A percentile compares a stretch with the other conserved stretches of the same genome.
Evolutionary conservation across 495 filamentous ascomycete species (phyloP).

Genomic region (Jackrogersella multiformis): DNA sequence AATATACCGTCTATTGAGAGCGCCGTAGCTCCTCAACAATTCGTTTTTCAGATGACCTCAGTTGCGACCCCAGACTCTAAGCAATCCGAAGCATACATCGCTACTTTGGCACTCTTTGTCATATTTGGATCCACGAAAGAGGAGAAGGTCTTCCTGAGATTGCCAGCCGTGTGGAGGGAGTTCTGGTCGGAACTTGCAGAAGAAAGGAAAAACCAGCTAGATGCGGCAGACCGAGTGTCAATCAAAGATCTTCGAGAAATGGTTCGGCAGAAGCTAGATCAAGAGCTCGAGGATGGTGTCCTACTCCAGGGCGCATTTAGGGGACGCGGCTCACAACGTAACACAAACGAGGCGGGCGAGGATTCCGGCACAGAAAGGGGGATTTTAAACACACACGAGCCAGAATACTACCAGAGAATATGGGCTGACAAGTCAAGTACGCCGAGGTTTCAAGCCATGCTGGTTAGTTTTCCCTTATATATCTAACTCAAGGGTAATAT

Average conservation of each 20-base stretch:
- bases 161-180: conserved; percentile 84
- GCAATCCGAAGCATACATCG: conserved; percentile 88
- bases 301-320: conserved; percentile 76
- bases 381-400: conserved; percentile 23
- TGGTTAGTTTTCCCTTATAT: conserved; percentile 43
- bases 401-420: conserved; percentile 65
- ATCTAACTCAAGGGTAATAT: not conserved
- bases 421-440: conserved; percentile 76
- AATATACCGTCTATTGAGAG: conserved; percentile 56
- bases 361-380: conserved; percentile 51
- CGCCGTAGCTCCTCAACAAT: conserved; percentile 52
- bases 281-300: conserved; percentile 75
- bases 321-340: conserved; percentile 64
- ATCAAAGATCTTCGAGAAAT: conserved; percentile 70
- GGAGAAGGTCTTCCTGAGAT: conserved; percentile 80
- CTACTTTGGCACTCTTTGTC: conserved; percentile 81
- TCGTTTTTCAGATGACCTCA: conserved; percentile 73
- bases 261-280: conserved; percentile 64
- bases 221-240: conserved; percentile 71
- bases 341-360: conserved; percentile 56
- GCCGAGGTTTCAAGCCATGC: conserved; percentile 67
- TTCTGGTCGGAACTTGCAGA: conserved; percentile 82
- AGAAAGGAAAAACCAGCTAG: conserved; percentile 70
- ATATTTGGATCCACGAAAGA: conserved; percentile 83
- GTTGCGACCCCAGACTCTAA: conserved; percentile 77